Percentiles rank a stretch among this genome's conserved stretches.
Evolutionary conservation across 805 yeast genomes (phyloP).

Genomic region (Suhomyces prunicola): DNA sequence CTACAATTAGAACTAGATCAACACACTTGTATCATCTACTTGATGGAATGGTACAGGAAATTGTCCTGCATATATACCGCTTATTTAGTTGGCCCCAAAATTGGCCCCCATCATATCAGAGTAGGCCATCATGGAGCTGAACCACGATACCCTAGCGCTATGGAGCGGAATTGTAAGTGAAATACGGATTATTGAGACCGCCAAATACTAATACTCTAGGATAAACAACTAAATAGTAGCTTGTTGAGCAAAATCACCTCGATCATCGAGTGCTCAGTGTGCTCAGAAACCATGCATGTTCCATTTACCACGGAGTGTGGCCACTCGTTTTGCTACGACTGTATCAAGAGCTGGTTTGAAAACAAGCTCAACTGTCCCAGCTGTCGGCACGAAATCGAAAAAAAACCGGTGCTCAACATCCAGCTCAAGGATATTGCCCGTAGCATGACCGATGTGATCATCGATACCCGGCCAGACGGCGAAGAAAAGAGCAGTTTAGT

Average conservation of each 20-base stretch:
- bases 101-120: not conserved
- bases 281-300: constrained; percentile 65
- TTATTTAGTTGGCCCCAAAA: not conserved
- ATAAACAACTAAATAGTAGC: constrained; percentile 16
- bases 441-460: constrained; percentile 35
- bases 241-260: constrained; percentile 26
- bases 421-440: constrained; percentile 50
- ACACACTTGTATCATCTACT: too few species aligned
- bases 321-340: constrained; percentile 67
- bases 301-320: constrained; percentile 69
- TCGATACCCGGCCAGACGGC: constrained; percentile 27
- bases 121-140: not conserved
- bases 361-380: constrained; percentile 63
- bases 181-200: not conserved
- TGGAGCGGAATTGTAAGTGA: constrained; percentile 12
- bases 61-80: not conserved
- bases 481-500: constrained; percentile 20
- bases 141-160: constrained; percentile 5
- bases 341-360: constrained; percentile 62
- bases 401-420: constrained; percentile 53
- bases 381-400: constrained; percentile 50
- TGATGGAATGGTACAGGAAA: too few species aligned
- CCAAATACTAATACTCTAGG: constrained; percentile 17
- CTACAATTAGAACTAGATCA: too few species aligned
- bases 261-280: constrained; percentile 55